Conservation (phyloP, 257 asterid genomes). For the Lavandula angustifolia region DNA sequence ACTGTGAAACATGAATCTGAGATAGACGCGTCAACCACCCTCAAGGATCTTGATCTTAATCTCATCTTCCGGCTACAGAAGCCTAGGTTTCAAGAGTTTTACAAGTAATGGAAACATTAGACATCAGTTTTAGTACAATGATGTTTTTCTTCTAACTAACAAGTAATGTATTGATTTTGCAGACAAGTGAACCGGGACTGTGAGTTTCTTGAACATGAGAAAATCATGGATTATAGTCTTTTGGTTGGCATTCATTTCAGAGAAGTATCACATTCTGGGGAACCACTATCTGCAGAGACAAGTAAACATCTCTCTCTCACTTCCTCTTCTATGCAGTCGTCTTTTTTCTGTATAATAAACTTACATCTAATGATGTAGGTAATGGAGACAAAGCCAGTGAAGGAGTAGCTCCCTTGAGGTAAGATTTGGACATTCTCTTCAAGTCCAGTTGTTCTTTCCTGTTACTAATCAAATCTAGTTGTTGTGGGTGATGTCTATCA, state of each 20-base stretch:
- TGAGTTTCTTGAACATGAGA: constrained; percentile 92
- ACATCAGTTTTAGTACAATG: background rate
- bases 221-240: constrained; percentile 96
- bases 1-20: constrained; percentile 66
- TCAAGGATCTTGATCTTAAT: constrained; percentile 92
- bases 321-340: background rate
- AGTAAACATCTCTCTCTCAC: background rate
- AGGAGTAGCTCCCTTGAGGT: constrained; percentile 27
- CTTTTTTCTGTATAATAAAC: too few relatives aligned
- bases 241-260: constrained; percentile 82
- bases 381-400: constrained; percentile 38
- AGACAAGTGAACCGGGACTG: constrained; percentile 91
- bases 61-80: constrained; percentile 73
- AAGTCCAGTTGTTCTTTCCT: background rate
- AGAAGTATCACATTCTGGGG: constrained; percentile 62
- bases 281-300: constrained; percentile 42
- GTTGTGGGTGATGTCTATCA: constrained; percentile 46
- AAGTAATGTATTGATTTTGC: constrained; percentile 18
- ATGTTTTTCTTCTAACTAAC: background rate
- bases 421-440: constrained; percentile 35
- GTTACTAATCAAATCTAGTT: constrained; percentile 7
- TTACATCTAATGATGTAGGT: constrained; percentile 33
- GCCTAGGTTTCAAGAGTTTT: constrained; percentile 68
- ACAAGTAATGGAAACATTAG: constrained; percentile 47
- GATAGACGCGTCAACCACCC: constrained; percentile 78